Conservation (phyloP, 2,329 filamentous ascomycete species). For the Penicillium psychrosexuale region DNA sequence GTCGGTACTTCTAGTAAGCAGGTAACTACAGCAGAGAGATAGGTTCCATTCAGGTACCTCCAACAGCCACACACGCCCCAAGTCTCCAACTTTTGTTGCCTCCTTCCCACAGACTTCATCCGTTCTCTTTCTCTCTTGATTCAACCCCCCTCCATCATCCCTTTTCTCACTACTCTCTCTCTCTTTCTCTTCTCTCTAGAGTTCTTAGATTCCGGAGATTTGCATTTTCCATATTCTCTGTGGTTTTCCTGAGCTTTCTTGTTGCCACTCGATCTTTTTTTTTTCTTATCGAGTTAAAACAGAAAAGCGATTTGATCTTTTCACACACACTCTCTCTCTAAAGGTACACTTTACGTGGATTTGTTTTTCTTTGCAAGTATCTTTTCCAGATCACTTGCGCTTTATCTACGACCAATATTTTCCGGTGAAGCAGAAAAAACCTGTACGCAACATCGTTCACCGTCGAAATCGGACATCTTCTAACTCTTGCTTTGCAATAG, state of each 20-base stretch:
- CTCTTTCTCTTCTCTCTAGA: constrained; percentile 28
- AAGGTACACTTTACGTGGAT: constrained; percentile 13
- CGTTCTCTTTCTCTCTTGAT: constrained; percentile 22
- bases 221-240: constrained; percentile 27
- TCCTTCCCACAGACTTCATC: constrained; percentile 26
- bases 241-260: constrained; percentile 17
- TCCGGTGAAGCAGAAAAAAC: constrained; percentile 16
- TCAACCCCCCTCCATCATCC: constrained; percentile 19
- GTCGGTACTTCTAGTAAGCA: background rate
- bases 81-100: constrained; percentile 24
- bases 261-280: constrained; percentile 26
- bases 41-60: background rate
- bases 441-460: constrained; percentile 12
- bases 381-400: constrained; percentile 9
- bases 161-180: constrained; percentile 27
- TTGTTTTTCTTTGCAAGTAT: constrained; percentile 11
- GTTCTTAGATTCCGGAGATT: constrained; percentile 31
- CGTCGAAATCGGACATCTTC: constrained; percentile 1
- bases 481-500: constrained; percentile 11
- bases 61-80: constrained; percentile 6
- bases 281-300: constrained; percentile 21
- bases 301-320: constrained; percentile 21
- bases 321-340: constrained; percentile 21
- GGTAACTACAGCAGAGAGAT: background rate
- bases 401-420: constrained; percentile 9